Conservation (phyloP, 2,329 filamentous ascomycete species). For the Mycosphaerelloides madeirae region DNA sequence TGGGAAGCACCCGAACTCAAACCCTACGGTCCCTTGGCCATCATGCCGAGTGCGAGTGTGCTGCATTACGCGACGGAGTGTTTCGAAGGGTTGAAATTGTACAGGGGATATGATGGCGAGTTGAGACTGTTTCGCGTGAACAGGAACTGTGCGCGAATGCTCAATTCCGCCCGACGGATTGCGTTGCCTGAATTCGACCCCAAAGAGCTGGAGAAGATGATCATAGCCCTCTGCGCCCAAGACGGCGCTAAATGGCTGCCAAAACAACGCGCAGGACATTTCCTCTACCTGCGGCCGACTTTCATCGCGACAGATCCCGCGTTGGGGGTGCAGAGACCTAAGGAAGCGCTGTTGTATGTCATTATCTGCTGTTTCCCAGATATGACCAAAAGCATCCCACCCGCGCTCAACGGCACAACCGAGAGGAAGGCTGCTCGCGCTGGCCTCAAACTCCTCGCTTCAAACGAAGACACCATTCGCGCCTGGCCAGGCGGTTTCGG, state of each 20-base stretch:
- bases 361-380: constrained; percentile 53
- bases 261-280: constrained; percentile 60
- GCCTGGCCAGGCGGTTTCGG: constrained; percentile 94
- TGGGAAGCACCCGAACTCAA: constrained; percentile 71
- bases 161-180: constrained; percentile 55
- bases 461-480: constrained; percentile 74
- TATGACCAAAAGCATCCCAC: constrained; percentile 33
- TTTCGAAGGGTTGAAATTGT: constrained; percentile 79
- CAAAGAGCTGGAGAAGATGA: constrained; percentile 66
- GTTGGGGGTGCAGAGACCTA: constrained; percentile 74
- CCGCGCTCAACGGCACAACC: constrained; percentile 23
- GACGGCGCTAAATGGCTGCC: constrained; percentile 79
- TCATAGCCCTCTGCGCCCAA: constrained; percentile 64
- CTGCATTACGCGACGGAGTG: constrained; percentile 89
- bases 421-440: constrained; percentile 10
- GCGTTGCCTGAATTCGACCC: constrained; percentile 70
- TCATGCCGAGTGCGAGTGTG: constrained; percentile 75
- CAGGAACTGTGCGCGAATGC: constrained; percentile 64
- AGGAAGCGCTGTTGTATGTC: constrained; percentile 83
- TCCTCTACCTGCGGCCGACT: constrained; percentile 73
- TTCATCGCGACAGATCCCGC: constrained; percentile 78
- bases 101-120: constrained; percentile 63
- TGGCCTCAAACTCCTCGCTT: constrained; percentile 68
- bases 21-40: constrained; percentile 70
- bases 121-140: constrained; percentile 74